Percentiles rank a stretch among this genome's conserved stretches.
phyloP scores from a whole-genome alignment of 139 green algal species.

The Raphidocelis subcapitata region DNA sequence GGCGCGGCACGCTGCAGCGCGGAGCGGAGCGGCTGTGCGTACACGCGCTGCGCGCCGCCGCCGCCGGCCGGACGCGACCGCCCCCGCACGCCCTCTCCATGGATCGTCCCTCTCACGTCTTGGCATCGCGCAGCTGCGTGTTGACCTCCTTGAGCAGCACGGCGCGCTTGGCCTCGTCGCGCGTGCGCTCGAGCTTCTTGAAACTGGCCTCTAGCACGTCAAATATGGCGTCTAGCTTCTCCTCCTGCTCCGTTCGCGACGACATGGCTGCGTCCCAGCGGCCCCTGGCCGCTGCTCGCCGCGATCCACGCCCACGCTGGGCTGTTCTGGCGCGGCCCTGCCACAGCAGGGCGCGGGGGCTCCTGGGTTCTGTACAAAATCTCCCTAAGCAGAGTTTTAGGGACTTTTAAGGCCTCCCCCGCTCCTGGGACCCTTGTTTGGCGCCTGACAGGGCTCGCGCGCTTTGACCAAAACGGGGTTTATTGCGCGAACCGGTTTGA shows the following conservation, averaged over 20 bases:
- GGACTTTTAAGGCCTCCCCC: too few species aligned
- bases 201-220: constrained; percentile 48
- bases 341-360: too few species aligned
- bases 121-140: constrained; percentile 73
- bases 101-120: constrained; percentile 58
- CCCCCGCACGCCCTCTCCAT: neutral
- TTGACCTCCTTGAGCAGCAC: constrained; percentile 70
- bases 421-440: too few species aligned
- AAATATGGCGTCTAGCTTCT: constrained; percentile 41
- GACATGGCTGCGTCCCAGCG: constrained; percentile 13
- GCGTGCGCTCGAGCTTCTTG: constrained; percentile 61
- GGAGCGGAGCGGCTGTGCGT: neutral
- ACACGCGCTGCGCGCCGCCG: neutral
- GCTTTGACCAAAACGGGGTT: too few species aligned
- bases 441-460: too few species aligned
- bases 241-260: constrained; percentile 47
- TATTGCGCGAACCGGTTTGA: too few species aligned
- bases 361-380: too few species aligned
- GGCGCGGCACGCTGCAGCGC: neutral
- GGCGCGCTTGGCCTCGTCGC: constrained; percentile 60
- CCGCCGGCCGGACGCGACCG: neutral
- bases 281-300: too few species aligned
- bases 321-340: too few species aligned
- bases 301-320: too few species aligned
- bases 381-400: too few species aligned